phyloP scores from a whole-genome alignment of 2,329 filamentous ascomycete species.

The Alternaria metachromatica region DNA sequence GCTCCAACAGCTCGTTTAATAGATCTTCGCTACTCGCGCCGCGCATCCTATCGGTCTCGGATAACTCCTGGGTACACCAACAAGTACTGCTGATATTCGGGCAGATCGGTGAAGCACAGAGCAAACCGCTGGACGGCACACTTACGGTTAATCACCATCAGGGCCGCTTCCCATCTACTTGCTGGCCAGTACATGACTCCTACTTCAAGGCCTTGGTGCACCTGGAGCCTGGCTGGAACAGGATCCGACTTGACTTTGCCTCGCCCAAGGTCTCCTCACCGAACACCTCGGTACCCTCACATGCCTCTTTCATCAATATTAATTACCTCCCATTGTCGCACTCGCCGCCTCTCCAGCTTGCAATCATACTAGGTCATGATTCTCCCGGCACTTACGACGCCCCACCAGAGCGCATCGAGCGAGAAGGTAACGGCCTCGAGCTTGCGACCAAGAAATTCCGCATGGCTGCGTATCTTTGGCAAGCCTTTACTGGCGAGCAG shows the following conservation, averaged over 20 bases:
- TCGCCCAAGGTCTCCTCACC: conserved; percentile 80
- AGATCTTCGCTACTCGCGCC: conserved; percentile 81
- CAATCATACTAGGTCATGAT: conserved; percentile 85
- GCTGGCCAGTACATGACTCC: conserved; percentile 87
- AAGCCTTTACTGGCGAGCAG: conserved; percentile 94
- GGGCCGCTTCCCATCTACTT: conserved; percentile 80
- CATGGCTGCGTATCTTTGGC: conserved; percentile 96
- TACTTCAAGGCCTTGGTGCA: conserved; percentile 92
- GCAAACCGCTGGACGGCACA: conserved; percentile 75
- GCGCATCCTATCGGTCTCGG: conserved; percentile 76
- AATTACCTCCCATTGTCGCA: conserved; percentile 84
- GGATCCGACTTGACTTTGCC: conserved; percentile 83
- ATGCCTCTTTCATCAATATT: conserved; percentile 80
- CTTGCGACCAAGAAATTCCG: conserved; percentile 87
- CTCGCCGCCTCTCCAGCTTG: conserved; percentile 85
- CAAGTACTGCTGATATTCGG: conserved; percentile 85
- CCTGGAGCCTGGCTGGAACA: conserved; percentile 89
- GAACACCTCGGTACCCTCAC: conserved; percentile 70
- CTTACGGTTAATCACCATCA: conserved; percentile 82
- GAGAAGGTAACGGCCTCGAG: conserved; percentile 82
- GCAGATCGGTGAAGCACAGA: conserved; percentile 74
- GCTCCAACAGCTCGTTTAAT: conserved; percentile 58
- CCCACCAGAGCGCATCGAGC: conserved; percentile 73
- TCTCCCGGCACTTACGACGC: conserved; percentile 87
- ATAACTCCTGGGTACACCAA: conserved; percentile 92